Conservation (phyloP, 78 protist species). For the Thecamonas trahens region DNA sequence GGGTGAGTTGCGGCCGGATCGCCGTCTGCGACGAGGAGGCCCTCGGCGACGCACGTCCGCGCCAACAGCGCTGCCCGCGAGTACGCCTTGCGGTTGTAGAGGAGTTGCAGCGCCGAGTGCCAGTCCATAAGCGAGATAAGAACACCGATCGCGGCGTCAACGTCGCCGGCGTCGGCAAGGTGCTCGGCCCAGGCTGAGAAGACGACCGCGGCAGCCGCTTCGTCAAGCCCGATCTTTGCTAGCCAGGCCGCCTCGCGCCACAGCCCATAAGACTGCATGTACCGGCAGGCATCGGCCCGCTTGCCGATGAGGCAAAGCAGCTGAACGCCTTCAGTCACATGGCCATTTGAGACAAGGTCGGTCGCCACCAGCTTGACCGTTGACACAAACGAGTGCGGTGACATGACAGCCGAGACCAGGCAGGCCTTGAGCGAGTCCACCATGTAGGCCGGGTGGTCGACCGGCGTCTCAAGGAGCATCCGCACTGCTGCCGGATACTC, state of each 20-base stretch:
- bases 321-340: background rate
- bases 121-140: no score
- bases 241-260: constrained; percentile 11
- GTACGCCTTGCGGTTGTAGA: no score
- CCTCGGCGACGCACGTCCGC: no score
- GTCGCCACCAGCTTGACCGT: constrained; percentile 9
- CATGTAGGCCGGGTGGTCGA: background rate
- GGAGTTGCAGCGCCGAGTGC: no score
- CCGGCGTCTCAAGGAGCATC: background rate
- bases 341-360: background rate
- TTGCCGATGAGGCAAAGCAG: background rate
- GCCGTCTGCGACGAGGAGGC: no score
- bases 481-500: background rate
- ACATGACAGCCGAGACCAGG: background rate
- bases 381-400: background rate
- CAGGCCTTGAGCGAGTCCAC: background rate
- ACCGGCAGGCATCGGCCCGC: constrained; percentile 5
- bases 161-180: no score
- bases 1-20: no score
- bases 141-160: no score
- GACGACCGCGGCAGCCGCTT: no score
- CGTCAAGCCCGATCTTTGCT: no score
- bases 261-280: background rate
- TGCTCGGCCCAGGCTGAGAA: no score
- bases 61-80: no score